phyloP scores from a whole-genome alignment of 306 rosid species.

The Prunus mongolica region DNA sequence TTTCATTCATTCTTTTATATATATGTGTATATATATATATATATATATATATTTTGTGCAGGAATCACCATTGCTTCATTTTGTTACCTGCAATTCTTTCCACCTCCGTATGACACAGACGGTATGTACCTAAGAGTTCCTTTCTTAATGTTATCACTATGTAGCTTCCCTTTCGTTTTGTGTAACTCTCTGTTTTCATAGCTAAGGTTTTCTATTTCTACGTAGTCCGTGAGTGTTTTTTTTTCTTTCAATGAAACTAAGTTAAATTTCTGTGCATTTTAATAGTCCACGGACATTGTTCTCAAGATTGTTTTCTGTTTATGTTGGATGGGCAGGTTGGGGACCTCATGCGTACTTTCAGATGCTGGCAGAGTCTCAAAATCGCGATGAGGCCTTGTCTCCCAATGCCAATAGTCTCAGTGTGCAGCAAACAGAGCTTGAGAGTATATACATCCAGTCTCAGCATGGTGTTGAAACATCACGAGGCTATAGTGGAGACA shows the following conservation, averaged over 20 bases:
- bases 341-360: conserved; percentile 83
- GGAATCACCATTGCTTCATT: conserved; percentile 66
- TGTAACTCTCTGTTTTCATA: not conserved
- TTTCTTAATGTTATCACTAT: not conserved
- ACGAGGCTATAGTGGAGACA: conserved; percentile 33
- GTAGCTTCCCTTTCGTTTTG: not conserved
- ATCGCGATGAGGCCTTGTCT: conserved; percentile 23
- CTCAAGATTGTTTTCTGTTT: not conserved
- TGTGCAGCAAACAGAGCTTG: conserved; percentile 43
- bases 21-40: not conserved
- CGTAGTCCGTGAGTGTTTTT: not conserved
- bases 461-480: conserved; percentile 20
- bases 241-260: not conserved
- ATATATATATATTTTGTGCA: conserved; percentile 26
- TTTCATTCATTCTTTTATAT: conserved; percentile 6
- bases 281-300: not conserved
- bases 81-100: conserved; percentile 95
- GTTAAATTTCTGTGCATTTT: not conserved
- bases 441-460: conserved; percentile 36
- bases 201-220: not conserved
- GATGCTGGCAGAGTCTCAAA: conserved; percentile 60
- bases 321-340: conserved; percentile 56
- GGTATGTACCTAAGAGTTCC: conserved; percentile 46
- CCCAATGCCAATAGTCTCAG: conserved; percentile 23
- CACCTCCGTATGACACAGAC: conserved; percentile 73